Percentiles rank a stretch among this genome's conserved stretches.
Evolutionary conservation across 495 filamentous ascomycete species (phyloP).

Genomic region (Hyaloscypha variabilis): DNA sequence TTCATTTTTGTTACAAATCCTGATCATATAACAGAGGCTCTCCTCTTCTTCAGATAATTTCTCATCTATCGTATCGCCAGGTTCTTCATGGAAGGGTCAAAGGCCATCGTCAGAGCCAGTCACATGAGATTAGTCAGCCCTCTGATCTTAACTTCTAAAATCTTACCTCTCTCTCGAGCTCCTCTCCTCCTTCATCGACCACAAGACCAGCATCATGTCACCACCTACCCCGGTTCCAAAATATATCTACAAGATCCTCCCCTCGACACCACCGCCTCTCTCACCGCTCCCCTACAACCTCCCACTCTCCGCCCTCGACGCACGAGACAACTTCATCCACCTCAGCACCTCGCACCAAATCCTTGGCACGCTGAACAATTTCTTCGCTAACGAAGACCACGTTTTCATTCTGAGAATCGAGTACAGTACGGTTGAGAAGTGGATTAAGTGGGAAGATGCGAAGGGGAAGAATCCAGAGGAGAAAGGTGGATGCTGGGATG

Average conservation of each 20-base stretch:
- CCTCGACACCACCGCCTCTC: constrained; percentile 27
- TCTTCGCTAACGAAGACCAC: constrained; percentile 27
- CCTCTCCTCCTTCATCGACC: neutral
- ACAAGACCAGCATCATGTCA: neutral
- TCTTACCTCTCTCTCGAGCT: neutral
- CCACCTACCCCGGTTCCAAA: constrained; percentile 11
- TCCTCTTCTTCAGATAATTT: too few relatives aligned
- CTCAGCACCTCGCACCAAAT: constrained; percentile 36
- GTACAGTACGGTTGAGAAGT: constrained; percentile 26
- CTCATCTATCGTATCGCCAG: too few relatives aligned
- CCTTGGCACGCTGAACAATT: constrained; percentile 31
- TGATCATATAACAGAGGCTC: too few relatives aligned
- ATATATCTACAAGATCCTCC: constrained; percentile 40
- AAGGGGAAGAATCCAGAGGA: constrained; percentile 20
- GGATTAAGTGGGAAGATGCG: constrained; percentile 31
- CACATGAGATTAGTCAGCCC: neutral
- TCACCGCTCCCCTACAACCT: constrained; percentile 34
- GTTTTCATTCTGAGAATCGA: constrained; percentile 34
- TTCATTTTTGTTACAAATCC: too few relatives aligned
- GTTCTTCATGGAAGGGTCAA: too few relatives aligned
- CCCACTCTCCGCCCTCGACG: constrained; percentile 35
- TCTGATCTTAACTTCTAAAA: neutral
- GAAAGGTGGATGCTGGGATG: constrained; percentile 21
- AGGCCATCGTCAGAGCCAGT: too few relatives aligned
- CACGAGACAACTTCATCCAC: constrained; percentile 39